phyloP scores from a whole-genome alignment of 768 basidiomycete species.

The Auricularia heimuer region DNA sequence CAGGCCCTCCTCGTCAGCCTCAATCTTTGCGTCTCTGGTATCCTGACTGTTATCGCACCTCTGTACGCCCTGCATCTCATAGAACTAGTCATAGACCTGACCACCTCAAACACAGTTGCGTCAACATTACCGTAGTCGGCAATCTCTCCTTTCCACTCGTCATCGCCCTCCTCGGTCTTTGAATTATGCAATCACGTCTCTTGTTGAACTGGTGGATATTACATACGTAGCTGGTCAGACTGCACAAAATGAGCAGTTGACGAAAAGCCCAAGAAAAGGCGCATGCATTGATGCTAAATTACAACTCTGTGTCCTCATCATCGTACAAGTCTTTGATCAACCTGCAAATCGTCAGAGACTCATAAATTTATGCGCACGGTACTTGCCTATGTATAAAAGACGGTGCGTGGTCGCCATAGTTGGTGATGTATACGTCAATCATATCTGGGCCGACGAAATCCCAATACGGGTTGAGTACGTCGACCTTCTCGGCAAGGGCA shows the following conservation, averaged over 20 bases:
- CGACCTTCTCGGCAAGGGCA: slow-evolving; percentile 72
- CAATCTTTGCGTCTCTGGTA: background rate
- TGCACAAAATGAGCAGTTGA: too few relatives aligned
- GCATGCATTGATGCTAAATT: slow-evolving; percentile 6
- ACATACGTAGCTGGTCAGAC: too few relatives aligned
- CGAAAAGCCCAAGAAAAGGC: too few relatives aligned
- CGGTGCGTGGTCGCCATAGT: slow-evolving; percentile 95
- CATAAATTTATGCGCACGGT: background rate
- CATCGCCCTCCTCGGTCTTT: background rate
- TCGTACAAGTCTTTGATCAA: slow-evolving; percentile 92
- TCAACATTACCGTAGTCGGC: background rate
- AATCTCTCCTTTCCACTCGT: background rate
- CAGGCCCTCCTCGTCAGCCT: background rate
- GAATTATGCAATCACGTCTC: background rate
- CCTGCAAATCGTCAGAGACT: slow-evolving; percentile 26
- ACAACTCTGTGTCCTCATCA: slow-evolving; percentile 85
- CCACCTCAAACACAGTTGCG: background rate
- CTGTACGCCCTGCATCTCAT: background rate
- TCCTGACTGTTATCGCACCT: background rate
- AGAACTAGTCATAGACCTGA: background rate
- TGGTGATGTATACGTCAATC: slow-evolving; percentile 90
- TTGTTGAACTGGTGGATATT: too few relatives aligned
- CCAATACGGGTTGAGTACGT: slow-evolving; percentile 92
- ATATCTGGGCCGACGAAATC: slow-evolving; percentile 92
- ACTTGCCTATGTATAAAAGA: slow-evolving; percentile 79